Evolutionary conservation across 2,329 filamentous ascomycete genomes (phyloP).

Genomic region (Ophiosphaerella narmari): DNA sequence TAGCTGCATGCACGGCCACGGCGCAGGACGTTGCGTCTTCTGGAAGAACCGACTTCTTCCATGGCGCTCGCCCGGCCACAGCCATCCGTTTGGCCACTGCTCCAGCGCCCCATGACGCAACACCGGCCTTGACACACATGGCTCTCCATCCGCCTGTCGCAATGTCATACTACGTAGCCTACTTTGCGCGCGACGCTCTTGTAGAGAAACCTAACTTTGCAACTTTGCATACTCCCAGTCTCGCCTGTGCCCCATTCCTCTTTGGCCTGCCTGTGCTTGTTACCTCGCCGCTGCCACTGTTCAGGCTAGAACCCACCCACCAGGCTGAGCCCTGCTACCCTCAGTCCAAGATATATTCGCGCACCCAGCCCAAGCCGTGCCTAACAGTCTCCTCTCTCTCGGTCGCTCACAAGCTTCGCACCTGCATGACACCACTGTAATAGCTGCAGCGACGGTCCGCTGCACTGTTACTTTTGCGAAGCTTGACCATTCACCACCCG

Average conservation of each 20-base stretch:
- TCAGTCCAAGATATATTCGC: constrained; percentile 9
- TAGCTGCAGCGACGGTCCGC: constrained; percentile 23
- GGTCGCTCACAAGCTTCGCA: constrained; percentile 10
- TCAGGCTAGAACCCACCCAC: constrained; percentile 14
- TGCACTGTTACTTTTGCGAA: constrained; percentile 16
- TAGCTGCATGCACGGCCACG: no score
- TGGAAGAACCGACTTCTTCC: background rate
- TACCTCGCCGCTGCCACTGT: constrained; percentile 3
- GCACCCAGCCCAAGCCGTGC: constrained; percentile 5
- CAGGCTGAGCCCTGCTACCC: constrained; percentile 20
- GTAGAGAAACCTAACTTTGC: background rate
- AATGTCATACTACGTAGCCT: background rate
- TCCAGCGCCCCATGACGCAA: constrained; percentile 3
- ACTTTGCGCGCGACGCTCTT: constrained; percentile 3
- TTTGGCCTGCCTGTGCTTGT: constrained; percentile 9
- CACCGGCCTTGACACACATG: constrained; percentile 2
- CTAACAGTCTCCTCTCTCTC: constrained; percentile 6
- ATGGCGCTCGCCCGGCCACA: background rate
- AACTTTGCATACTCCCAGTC: constrained; percentile 9
- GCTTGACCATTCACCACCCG: constrained; percentile 9
- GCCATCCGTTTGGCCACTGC: background rate
- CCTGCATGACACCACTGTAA: constrained; percentile 26
- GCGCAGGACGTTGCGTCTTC: background rate
- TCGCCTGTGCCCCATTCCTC: constrained; percentile 7
- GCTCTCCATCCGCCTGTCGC: background rate